These are phyloP conservation scores for Diaporthe longicolla DNA, from an alignment of 2,329 filamentous ascomycete species.

Conservation along the genomic window DNA sequence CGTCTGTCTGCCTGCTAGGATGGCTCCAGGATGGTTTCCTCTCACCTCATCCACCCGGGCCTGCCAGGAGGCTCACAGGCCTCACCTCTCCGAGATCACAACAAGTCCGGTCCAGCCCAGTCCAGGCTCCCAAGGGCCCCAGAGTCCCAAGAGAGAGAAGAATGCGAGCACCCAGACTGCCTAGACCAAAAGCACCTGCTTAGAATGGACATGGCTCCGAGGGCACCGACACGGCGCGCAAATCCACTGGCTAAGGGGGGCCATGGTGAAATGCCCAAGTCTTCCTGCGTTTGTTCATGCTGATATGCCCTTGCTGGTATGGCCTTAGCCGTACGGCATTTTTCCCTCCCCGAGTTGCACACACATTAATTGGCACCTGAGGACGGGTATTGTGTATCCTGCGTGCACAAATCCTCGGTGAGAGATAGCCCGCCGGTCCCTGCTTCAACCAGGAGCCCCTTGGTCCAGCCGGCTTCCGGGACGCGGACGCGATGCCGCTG, in stretches of 20 bases:
- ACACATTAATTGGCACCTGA: neutral
- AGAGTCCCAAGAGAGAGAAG: neutral
- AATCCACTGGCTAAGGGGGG: neutral
- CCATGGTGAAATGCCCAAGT: neutral
- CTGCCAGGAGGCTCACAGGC: slow-evolving; percentile 3
- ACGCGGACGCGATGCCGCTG: slow-evolving; percentile 18
- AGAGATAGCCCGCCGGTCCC: slow-evolving; percentile 25
- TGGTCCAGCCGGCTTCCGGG: slow-evolving; percentile 11
- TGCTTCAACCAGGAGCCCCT: slow-evolving; percentile 26
- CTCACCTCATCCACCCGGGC: slow-evolving; percentile 9
- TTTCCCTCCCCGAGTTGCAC: neutral
- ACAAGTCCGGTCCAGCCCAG: slow-evolving; percentile 1
- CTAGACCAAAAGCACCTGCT: slow-evolving; percentile 26
- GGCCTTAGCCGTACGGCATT: slow-evolving; percentile 3
- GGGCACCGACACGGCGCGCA: slow-evolving; percentile 15
- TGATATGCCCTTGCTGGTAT: neutral
- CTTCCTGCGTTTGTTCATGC: neutral
- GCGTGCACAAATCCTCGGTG: slow-evolving; percentile 18
- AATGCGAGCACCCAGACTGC: neutral
- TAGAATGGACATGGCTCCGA: slow-evolving; percentile 30
- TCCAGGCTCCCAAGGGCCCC: slow-evolving; percentile 13
- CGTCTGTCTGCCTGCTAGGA: slow-evolving; percentile 15
- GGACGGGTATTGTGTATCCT: neutral
- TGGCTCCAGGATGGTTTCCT: neutral
- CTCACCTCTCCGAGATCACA: slow-evolving; percentile 21